Conservation (phyloP, 2,329 filamentous ascomycete species). For the Xylaria sp. region DNA sequence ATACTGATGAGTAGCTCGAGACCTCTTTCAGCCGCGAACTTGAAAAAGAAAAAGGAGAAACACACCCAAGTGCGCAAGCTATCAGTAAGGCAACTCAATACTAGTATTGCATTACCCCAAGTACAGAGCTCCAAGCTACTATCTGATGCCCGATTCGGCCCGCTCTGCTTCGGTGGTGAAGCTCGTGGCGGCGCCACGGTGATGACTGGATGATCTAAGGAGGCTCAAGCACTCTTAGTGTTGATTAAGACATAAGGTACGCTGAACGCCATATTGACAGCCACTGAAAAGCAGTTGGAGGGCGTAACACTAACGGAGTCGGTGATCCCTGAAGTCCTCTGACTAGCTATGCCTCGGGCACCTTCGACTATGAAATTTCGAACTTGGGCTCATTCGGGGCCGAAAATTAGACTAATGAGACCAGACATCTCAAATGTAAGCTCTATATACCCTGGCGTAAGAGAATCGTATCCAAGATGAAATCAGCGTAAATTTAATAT, state of each 20-base stretch:
- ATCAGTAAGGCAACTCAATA: background rate
- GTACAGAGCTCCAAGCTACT: background rate
- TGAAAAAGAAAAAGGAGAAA: no score
- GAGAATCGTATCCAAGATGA: background rate
- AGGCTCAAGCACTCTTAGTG: background rate
- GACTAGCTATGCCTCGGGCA: no score
- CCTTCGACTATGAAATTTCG: no score
- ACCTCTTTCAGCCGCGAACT: no score
- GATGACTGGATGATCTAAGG: no score
- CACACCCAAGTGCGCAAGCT: background rate
- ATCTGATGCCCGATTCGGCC: constrained; percentile 1
- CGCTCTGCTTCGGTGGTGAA: background rate
- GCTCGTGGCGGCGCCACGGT: background rate
- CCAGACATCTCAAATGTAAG: background rate
- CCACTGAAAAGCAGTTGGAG: no score
- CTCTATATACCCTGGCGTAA: background rate
- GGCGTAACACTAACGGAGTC: no score
- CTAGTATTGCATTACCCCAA: background rate
- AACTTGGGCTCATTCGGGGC: no score
- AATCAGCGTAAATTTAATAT: background rate
- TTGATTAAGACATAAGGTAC: background rate
- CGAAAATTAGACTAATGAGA: no score
- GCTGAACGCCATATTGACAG: no score
- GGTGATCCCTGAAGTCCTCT: no score
- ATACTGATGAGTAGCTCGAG: no score